Percentiles rank a stretch among this genome's conserved stretches.
Evolutionary conservation across 768 basidiomycete genomes (phyloP).

Genomic region (Xerocomus brunneocitrinus): DNA sequence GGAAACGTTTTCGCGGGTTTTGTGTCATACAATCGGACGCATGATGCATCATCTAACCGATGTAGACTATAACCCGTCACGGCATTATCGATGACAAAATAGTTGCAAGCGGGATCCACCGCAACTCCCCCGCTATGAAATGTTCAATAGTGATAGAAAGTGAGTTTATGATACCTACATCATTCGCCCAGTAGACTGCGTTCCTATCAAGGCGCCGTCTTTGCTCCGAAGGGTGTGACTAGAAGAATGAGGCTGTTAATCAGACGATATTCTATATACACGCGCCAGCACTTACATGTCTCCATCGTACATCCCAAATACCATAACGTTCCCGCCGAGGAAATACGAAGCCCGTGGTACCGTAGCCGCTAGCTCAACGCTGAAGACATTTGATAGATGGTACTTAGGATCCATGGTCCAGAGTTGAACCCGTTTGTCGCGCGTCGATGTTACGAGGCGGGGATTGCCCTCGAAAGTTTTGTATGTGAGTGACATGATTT

Average conservation of each 20-base stretch:
- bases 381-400: neutral
- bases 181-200: neutral
- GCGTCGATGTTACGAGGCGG: neutral
- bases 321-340: neutral
- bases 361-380: neutral
- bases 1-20: neutral
- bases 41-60: neutral
- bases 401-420: neutral
- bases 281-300: neutral
- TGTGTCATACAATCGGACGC: neutral
- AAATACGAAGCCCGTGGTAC: neutral
- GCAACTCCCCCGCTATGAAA: neutral
- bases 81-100: neutral
- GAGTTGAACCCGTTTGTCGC: neutral
- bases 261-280: no score
- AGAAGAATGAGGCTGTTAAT: neutral
- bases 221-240: neutral
- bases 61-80: neutral
- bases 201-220: neutral
- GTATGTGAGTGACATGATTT: conserved; percentile 5
- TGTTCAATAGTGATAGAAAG: neutral
- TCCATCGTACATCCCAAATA: conserved; percentile 3
- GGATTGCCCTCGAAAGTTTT: neutral
- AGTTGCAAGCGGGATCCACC: neutral
- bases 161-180: neutral